Base-by-base conservation (phyloP, 2,329 filamentous ascomycete species). In the Saccharata proteae region DNA sequence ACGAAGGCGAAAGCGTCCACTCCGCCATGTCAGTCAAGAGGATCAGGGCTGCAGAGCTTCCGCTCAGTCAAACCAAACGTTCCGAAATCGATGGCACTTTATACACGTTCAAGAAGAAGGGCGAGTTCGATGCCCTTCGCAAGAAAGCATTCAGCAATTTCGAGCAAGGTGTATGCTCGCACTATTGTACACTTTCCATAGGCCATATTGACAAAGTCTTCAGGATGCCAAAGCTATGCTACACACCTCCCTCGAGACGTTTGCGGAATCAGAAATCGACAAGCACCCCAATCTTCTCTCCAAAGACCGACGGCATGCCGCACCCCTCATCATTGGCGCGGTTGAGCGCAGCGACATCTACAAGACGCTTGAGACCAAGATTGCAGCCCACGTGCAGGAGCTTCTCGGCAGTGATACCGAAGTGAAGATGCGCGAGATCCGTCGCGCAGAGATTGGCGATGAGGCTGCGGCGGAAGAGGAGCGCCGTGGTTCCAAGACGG, bases 31-130 rank as follows among this genome's bases (percentile, higher is more conserved):
- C 51, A 23, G 60, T 62, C 42, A 69, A 67, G 43, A 79, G 74
- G 46, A 72, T 78, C 51, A 83, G 83, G 52, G 71, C 79, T 3
- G 77, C 77, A 0, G 81, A 88, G 43, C 64, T 88, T 12, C 81
- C 81, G 2, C 59, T 86, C 13, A 71, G 79, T 4, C 78, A 77
- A 3, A 69, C 74, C n/a, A 81, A 82, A 31, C 69, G 79, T 40
- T 69, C 71, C 2, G 75, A 77, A 2, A 83, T 88, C 35, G 80
- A 86, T 44, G 70, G 67, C 11, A 67, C 88, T 14, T 71, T 80
- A n/a, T 77, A 82, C 48, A 77, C 71, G 8, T 88, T 86, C 61
- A 86, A 86, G 58, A 88, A 86, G 59, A 84, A 83, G 55, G 82
- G 82, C 38, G 79, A 80, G 35, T 90, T 86, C 48, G 82, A 90